These are phyloP conservation scores for Apiospora hydei DNA, from an alignment of 2,329 filamentous ascomycete species.

Conservation along the genomic window DNA sequence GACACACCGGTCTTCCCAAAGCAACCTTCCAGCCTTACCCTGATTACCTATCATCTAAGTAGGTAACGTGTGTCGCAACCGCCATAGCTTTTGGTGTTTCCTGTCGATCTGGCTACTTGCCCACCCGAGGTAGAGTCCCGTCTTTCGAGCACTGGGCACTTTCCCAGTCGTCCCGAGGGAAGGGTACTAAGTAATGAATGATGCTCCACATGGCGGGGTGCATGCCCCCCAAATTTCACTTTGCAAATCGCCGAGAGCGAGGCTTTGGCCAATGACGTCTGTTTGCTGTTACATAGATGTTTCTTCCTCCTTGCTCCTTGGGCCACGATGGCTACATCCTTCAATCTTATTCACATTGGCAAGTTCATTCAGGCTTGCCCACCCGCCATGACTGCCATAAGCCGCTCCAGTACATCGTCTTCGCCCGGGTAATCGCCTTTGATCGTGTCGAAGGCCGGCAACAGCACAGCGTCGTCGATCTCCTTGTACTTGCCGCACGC, in stretches of 20 bases:
- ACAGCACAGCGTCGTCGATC: conserved; percentile 55
- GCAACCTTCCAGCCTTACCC: too few species aligned
- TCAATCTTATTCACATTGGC: neutral
- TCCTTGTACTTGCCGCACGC: conserved; percentile 57
- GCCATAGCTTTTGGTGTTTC: too few species aligned
- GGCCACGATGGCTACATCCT: too few species aligned
- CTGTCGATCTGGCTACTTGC: too few species aligned
- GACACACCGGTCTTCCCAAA: too few species aligned
- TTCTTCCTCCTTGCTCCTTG: neutral
- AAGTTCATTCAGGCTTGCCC: neutral
- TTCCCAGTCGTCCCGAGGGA: too few species aligned
- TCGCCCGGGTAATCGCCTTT: conserved; percentile 43
- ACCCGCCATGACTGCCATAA: neutral
- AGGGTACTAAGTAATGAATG: too few species aligned
- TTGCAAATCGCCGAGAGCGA: neutral
- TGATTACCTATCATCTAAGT: too few species aligned
- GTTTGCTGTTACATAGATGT: neutral
- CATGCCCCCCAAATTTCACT: neutral
- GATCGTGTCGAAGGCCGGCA: conserved; percentile 44
- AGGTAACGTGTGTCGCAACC: too few species aligned
- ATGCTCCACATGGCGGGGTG: neutral
- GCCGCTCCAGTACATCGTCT: conserved; percentile 43
- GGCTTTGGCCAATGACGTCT: neutral
- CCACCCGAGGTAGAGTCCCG: too few species aligned
- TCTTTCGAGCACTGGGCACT: too few species aligned